Evolutionary conservation across 2,329 filamentous ascomycete species (phyloP), one percentile per base, ranked within the genome.

Genomic region (Dothistroma pini): DNA sequence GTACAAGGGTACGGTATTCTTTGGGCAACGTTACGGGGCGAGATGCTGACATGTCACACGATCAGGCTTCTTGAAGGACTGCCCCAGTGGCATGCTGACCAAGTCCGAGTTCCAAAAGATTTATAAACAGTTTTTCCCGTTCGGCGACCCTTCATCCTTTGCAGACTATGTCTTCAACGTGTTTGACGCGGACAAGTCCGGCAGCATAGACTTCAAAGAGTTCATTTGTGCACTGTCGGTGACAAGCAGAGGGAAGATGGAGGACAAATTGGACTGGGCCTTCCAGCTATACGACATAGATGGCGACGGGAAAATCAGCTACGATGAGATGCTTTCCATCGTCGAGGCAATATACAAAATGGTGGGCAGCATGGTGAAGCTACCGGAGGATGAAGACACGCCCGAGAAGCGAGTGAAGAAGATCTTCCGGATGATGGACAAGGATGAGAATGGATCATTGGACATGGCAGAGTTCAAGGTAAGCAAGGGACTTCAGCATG

Each of bases 351-450:
- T 99, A 75, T 99, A 99, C 84, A 99, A 97, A 79, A 99, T 99
- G 95, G 95, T 97, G 65, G 95, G 95, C 68, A 96, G 93, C 56
- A 99, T 99, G 95, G 95, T 99, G 71, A 97, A 97, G 79, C 84
- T 99, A 50, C 95, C 95, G 56, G 92, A 97, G 77, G 95, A 99
- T 79, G 95, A 99, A 81, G 93, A 99, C 79, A 99, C 95, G 60
- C 95, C 95, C 19, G 93, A 97, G 83, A 99, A 99, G 83, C 89
- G 95, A 66, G 95, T 99, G 65, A 87, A 84, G 78, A 99, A 99
- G 83, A 97, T 99, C 77, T 99, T 99, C 83, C 85, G 89, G 72
- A 97, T 97, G 95, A 99, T 99, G 95, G 95, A 99, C 83, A 99
- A 99, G 84, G 95, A 99, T 76, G 93, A 97, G 81, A 97, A 97